These are phyloP conservation scores for Bipolaris sorokiniana DNA, from an alignment of 2,329 filamentous ascomycete species.

Conservation along the genomic window DNA sequence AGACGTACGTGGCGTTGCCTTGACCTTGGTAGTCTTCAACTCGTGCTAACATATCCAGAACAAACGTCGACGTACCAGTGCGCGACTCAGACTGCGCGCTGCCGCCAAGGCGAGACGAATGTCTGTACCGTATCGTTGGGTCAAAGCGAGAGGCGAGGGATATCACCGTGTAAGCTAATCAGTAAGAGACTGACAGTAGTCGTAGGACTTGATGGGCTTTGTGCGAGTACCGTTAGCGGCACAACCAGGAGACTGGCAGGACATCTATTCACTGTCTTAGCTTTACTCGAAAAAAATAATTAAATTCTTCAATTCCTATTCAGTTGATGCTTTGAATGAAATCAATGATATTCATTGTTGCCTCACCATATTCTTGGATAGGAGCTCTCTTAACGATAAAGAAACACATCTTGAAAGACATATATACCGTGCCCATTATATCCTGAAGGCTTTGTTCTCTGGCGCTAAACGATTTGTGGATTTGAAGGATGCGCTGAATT, in stretches of 20 bases:
- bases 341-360: neutral
- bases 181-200: neutral
- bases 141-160: slow-evolving; percentile 13
- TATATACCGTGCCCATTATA: neutral
- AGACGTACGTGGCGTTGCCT: slow-evolving; percentile 11
- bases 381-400: neutral
- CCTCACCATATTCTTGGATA: neutral
- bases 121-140: slow-evolving; percentile 28
- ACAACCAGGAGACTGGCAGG: neutral
- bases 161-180: neutral
- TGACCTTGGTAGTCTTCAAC: no score
- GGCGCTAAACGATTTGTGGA: neutral
- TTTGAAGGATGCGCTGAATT: no score
- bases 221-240: neutral
- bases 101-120: slow-evolving; percentile 33
- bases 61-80: slow-evolving; percentile 31
- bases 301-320: neutral
- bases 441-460: neutral
- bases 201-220: no score
- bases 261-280: neutral
- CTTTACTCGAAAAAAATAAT: neutral
- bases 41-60: slow-evolving; percentile 18
- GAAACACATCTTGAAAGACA: neutral
- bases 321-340: neutral
- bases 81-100: slow-evolving; percentile 31